Base-by-base conservation (phyloP, 257 asterid genomes). In the Asclepias syriaca region DNA sequence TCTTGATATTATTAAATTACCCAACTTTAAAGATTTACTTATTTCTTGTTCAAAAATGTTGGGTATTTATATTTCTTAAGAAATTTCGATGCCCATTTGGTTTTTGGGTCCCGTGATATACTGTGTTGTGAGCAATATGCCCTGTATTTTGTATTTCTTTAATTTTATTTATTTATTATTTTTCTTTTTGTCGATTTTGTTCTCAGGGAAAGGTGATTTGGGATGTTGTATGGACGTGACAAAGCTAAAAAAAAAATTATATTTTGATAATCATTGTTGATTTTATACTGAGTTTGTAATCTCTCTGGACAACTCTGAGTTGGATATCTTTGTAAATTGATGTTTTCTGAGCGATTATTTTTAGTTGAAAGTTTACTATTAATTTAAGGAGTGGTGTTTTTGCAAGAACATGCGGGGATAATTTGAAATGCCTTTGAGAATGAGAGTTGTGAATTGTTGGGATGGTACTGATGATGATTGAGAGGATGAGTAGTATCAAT, bases 401-500 rank as follows among this genome's bases (percentile, higher is more conserved):
- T 15, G 16, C 2, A 61, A 45, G 66, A 21, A 10, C 18, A 58
- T 22, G 5, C 7, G 1, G 34, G 4, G 15, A 22, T 60, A 12
- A 60, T 14, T 29, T 14, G 14, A 61, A 61, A 61, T 14, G 46
- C 45, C 34, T 29, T 61, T 32, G 48, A 61, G 46, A 15, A 61
- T 61, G 22, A 29, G 66, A 61, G 24, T 61, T 61, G 21, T 37
- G 46, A 32, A 61, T 21, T 32, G 22, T 46, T 61, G 66, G 66
- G 46, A 4, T 61, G 46, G 19, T 15, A 22, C 4, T 61, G 46
- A 32, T 61, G 22, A 61, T 15, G 45, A 59, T 59, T 59, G 66
- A 32, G 45, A 61, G 66, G 66, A 61, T 32, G 46, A 61, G 21
- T 32, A 77, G 82, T 76, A 77, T 86, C 68, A 83, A 37, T 74